Conservation (phyloP, 257 asterid genomes). For the Pogostemon cablin region DNA sequence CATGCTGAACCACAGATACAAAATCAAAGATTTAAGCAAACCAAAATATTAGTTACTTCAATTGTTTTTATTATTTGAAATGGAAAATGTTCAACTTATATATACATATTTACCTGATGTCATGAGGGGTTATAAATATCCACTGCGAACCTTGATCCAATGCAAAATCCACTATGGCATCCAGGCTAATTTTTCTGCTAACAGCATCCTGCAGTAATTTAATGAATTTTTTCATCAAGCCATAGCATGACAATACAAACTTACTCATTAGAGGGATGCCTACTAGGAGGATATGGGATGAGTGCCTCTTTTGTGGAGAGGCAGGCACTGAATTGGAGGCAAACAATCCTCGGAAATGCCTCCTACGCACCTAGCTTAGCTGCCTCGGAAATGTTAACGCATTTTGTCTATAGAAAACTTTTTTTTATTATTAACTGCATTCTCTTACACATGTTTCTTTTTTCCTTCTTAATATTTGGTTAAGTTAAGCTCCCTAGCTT, state of each 20-base stretch:
- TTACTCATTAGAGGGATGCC: not conserved
- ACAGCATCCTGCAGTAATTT: constrained; percentile 76
- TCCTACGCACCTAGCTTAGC: too few species aligned
- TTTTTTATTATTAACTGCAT: too few species aligned
- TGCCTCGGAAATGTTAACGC: too few species aligned
- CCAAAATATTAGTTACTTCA: not conserved
- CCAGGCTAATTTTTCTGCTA: constrained; percentile 96
- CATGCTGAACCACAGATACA: constrained; percentile 59
- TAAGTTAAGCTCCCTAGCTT: too few species aligned
- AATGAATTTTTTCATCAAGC: not conserved
- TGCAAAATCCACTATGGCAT: constrained; percentile 88
- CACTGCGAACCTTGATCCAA: constrained; percentile 92
- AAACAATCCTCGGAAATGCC: too few species aligned
- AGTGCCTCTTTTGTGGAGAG: too few species aligned
- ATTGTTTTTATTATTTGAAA: not conserved
- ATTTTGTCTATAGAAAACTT: too few species aligned
- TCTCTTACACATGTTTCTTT: too few species aligned
- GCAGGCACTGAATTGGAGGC: too few species aligned
- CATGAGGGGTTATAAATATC: constrained; percentile 98
- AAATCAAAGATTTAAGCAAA: not conserved
- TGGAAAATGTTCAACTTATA: not conserved
- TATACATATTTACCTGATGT: constrained; percentile 61
- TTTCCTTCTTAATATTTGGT: too few species aligned
- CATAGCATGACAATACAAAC: not conserved
- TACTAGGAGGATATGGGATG: too few species aligned